Evolutionary conservation across 805 yeast genomes (phyloP), one percentile per base, ranked within the genome.

Genomic region (Naumovozyma baii): DNA sequence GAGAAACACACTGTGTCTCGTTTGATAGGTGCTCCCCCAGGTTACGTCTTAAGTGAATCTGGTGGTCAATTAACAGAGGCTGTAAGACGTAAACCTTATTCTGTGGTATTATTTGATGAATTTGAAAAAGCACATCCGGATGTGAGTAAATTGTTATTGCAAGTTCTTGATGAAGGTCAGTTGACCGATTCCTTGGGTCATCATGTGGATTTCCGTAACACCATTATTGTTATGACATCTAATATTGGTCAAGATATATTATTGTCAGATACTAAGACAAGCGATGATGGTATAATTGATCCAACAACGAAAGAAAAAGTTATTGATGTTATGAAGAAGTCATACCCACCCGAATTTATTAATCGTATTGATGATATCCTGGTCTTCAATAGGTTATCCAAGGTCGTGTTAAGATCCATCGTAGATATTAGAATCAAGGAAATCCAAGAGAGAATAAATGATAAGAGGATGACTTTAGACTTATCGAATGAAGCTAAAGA

Each of bases 21-120:
- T 46, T 72, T 90, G 46, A 87, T 90, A 51, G 98, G 98, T 38
- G 92, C 97, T 1, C 98, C 98, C 4, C 98, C 98, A 22, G 96
- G 97, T 5, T 90, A 90, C 59, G 96, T 90, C 17, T 92, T 96
- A 39, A 88, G 87, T 64, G 98, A 90, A 55, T 68, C 75, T 31
- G 83, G 87, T 57, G 98, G 98, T 38, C 97, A 92, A 62, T 69
- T 92, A 47, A 92, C 98, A 1, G 97, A 92, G 62, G 95, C 95
- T 4, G 94, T 92, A 8, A 75, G 96, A 57, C 74, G 97, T 53
- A 88, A 87, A 55, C 98, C 98, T 7, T 90, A 90, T 51, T 73
- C 96, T 1, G 95, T 90, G 19, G 82, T 90, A 2, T 65, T 90
- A 42, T 92, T 90, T 59, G 98, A 90, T 62, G 98, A 90, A 65